A percentile compares a stretch with the other conserved stretches of the same genome.
Evolutionary conservation across 176 grass and related monocot genomes (phyloP).

Genomic region (Tillandsia leiboldiana): DNA sequence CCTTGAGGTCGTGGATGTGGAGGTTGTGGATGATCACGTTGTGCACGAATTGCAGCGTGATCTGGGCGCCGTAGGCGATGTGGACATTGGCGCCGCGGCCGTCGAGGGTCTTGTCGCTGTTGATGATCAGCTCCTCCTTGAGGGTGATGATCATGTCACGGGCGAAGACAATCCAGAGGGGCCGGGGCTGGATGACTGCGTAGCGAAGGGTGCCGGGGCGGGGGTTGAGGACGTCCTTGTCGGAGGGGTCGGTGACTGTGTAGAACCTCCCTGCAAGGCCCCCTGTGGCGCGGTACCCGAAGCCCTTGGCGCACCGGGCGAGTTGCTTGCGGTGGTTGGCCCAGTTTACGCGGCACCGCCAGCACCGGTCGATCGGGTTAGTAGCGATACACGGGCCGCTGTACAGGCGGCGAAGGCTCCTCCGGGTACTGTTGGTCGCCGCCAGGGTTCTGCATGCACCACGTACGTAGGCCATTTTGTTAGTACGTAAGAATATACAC

Average conservation of each 20-base stretch:
- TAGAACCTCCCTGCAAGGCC: slow-evolving; percentile 42
- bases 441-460: neutral
- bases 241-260: slow-evolving; percentile 45
- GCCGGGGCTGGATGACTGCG: slow-evolving; percentile 41
- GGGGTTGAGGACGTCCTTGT: slow-evolving; percentile 43
- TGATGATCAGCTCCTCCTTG: slow-evolving; percentile 53
- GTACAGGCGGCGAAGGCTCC: slow-evolving; percentile 10
- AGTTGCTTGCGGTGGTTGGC: slow-evolving; percentile 38
- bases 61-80: slow-evolving; percentile 42
- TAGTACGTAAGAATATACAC: neutral
- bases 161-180: slow-evolving; percentile 75
- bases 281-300: slow-evolving; percentile 36
- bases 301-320: slow-evolving; percentile 56
- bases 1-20: slow-evolving; percentile 46
- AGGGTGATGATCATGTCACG: slow-evolving; percentile 53
- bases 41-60: slow-evolving; percentile 41
- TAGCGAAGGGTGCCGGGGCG: slow-evolving; percentile 53
- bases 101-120: slow-evolving; percentile 78
- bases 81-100: slow-evolving; percentile 64
- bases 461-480: neutral
- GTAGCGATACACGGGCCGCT: slow-evolving; percentile 37
- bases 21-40: slow-evolving; percentile 60
- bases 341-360: slow-evolving; percentile 66
- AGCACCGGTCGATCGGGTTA: slow-evolving; percentile 85
- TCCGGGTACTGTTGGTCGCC: slow-evolving; percentile 18